Evolutionary conservation across 129 eudicot species (phyloP), one percentile per base, ranked within the genome.

Genomic region (Logfia minima): DNA sequence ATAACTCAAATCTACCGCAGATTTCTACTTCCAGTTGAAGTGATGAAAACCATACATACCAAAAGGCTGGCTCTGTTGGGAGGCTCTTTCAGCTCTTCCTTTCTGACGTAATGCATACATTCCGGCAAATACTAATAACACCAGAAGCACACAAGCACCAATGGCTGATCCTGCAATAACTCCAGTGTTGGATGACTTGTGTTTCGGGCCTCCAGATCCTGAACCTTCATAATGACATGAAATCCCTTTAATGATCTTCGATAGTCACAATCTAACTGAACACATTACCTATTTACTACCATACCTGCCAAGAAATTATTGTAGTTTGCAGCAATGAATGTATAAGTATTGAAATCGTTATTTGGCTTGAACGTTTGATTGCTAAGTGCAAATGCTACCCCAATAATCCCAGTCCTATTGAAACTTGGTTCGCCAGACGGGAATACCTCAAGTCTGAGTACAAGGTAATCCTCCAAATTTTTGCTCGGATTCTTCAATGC

Each of bases 291-390:
- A 37, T 37, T 37, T 6, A 37, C 43, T 37, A 3, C 43, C 43
- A 37, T 37, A 37, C 43, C 43, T 37, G 88, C 80, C 63, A 79
- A 41, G 64, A 83, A 85, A 78, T 81, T 56, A 3, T 52, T 7
- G 70, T 89, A 90, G n/a, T 16, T 31, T 51, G 64, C 67, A 11
- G 81, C 91, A 18, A 7, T 48, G 81, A 84, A 89, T 28, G 23
- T 31, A 37, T 80, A 92, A 26, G 93, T 90, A 56, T 92, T 90
- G 76, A 86, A 85, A 43, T 2, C 24, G 5, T 4, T 37, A 3
- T 32, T 22, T 6, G 92, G 84, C 74, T 79, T 83, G 68, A 90
- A 90, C 16, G 82, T 83, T 76, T 88, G 96, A 70, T 83, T 83
- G 69, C 86, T 84, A 19, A 92, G 84, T 34, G 80, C 77, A 76